Evolutionary conservation across 2,329 filamentous ascomycete species (phyloP), one percentile per base, ranked within the genome.

Genomic region (Pseudogymnoascus sp.): DNA sequence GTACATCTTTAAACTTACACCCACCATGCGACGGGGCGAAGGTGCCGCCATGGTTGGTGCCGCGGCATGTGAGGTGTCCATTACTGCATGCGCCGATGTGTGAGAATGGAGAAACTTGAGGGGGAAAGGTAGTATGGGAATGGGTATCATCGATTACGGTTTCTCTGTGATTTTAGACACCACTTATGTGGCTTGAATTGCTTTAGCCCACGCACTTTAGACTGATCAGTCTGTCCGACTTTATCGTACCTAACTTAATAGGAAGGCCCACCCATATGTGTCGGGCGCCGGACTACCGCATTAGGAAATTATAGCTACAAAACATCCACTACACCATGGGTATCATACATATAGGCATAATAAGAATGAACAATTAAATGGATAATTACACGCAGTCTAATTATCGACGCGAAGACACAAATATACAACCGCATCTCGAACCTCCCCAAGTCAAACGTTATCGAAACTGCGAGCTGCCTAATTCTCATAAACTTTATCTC

Each of bases 1-100:
- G 81, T 93, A 92, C 84, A 91, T 89, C 71, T 92, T 92, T 40
- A 88, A 84, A 56, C 86, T 89, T 67, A 91, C 86, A 73, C 89
- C 88, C 65, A 92, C 80, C 65, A 92, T 79, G 70, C 85, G 86
- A 70, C 84, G 83, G 56, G 78, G 81, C 63, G 76, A 73, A 29
- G 70, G 67, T 63, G 75, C 72, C 29, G 73, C 59, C 68, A 68
- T 68, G 37, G 53, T 44, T 47, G 42, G 4, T 26, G 8, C 5
- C 21, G 42, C 21, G 21, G 21, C 21, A 47, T 47, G 19, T n/a
- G 42, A 47, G 42, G 42, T 47, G 42, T 47, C 42, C 42, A 47
- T 47, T 26, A 7, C 11, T 24, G 11, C 42, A 11, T 47, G 11
- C 13, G 4, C 35, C n/a, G 35, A 37, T 47, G 21, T 47, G 16